phyloP scores from a whole-genome alignment of 169 alveolate genomes.

The Plasmodium yoelii region DNA sequence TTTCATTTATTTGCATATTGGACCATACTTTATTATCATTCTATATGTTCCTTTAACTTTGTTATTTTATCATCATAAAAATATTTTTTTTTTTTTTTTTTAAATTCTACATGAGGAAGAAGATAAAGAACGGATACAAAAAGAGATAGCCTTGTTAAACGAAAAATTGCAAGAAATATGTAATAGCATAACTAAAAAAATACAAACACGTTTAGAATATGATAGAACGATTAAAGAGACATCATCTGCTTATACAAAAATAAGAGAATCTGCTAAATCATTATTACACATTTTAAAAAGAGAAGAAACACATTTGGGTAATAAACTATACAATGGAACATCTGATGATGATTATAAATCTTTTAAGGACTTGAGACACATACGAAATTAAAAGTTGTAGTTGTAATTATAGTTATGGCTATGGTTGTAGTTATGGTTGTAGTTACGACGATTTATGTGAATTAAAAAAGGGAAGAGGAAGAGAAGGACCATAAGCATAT shows the following conservation, averaged over 20 bases:
- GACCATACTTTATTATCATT: too few species aligned
- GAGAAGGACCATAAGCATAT: neutral
- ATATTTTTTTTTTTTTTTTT: conserved; percentile 6
- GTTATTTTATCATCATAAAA: neutral
- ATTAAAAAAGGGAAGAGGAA: neutral
- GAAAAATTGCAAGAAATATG: conserved; percentile 86
- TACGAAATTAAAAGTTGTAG: conserved; percentile 9
- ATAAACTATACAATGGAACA: conserved; percentile 76
- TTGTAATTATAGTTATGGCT: too few species aligned
- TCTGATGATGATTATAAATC: conserved; percentile 69
- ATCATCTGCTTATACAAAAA: conserved; percentile 91
- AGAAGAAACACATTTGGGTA: conserved; percentile 85
- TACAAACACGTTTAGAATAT: conserved; percentile 89
- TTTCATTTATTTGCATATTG: too few species aligned
- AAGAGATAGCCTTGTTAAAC: conserved; percentile 84
- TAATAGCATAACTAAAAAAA: conserved; percentile 86
- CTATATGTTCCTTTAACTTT: neutral
- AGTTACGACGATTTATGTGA: too few species aligned
- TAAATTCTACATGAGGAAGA: conserved; percentile 86
- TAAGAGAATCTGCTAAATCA: conserved; percentile 91
- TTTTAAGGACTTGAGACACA: conserved; percentile 39
- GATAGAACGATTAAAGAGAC: conserved; percentile 91
- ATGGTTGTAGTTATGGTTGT: too few species aligned
- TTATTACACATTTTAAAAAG: conserved; percentile 89
- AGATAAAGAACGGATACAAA: conserved; percentile 86